Evolutionary conservation across 441 rosid genomes (phyloP).

Genomic region (Corymbia calophylla): DNA sequence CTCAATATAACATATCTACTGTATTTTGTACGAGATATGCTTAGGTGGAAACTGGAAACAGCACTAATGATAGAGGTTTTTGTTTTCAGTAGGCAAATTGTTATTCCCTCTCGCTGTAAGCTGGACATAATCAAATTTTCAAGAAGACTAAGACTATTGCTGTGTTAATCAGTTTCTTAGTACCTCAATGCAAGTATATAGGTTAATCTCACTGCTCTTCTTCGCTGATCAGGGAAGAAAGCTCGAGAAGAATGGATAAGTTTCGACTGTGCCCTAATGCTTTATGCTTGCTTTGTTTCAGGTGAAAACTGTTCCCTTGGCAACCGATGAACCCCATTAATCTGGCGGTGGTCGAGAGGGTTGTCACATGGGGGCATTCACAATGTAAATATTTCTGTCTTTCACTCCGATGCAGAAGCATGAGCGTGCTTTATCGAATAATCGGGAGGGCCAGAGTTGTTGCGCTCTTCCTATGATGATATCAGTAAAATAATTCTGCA

Average conservation of each 20-base stretch:
- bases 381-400: constrained; percentile 9
- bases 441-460: not conserved
- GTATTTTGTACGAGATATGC: not conserved
- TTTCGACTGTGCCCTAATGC: not conserved
- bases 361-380: not conserved
- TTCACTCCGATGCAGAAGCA: not conserved
- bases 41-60: not conserved
- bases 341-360: not conserved
- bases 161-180: not conserved
- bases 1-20: not conserved
- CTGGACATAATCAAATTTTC: not conserved
- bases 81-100: not conserved
- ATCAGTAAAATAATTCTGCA: not conserved
- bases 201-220: not conserved
- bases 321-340: constrained; percentile 42
- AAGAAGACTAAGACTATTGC: not conserved
- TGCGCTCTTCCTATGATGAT: not conserved
- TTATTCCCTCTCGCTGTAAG: not conserved
- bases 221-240: not conserved
- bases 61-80: not conserved
- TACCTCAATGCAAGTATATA: not conserved
- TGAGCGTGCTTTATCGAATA: not conserved
- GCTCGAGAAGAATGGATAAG: not conserved
- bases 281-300: constrained; percentile 20
- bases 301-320: constrained; percentile 78